A percentile compares a stretch with the other conserved stretches of the same genome.
Evolutionary conservation across 495 filamentous ascomycete genomes (phyloP).

Genomic region (Aspergillus conjunctus): DNA sequence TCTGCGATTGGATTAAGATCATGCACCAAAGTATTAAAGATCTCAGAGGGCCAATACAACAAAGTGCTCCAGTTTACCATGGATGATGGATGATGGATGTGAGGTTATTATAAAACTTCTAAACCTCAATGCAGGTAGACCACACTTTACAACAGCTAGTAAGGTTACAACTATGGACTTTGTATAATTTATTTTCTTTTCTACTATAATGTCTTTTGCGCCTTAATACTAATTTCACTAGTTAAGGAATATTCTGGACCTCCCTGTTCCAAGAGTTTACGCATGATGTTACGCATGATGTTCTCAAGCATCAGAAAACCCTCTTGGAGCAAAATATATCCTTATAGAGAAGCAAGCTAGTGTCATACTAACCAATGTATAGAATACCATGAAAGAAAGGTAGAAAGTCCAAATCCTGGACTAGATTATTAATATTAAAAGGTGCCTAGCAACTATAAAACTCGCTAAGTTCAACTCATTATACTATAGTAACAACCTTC

Average conservation of each 20-base stretch:
- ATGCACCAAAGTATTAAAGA: slow-evolving; percentile 30
- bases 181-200: slow-evolving; percentile 27
- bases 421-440: slow-evolving; percentile 34
- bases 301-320: slow-evolving; percentile 30
- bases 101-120: slow-evolving; percentile 38
- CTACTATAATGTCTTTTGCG: slow-evolving; percentile 9
- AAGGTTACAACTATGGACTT: slow-evolving; percentile 49
- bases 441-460: slow-evolving; percentile 24
- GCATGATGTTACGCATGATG: too few relatives aligned
- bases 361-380: slow-evolving; percentile 27
- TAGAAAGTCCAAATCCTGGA: slow-evolving; percentile 30
- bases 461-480: slow-evolving; percentile 30
- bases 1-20: slow-evolving; percentile 26
- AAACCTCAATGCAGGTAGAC: slow-evolving; percentile 40
- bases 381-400: slow-evolving; percentile 28
- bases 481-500: slow-evolving; percentile 31
- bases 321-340: slow-evolving; percentile 38
- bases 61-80: slow-evolving; percentile 40
- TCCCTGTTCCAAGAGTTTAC: slow-evolving; percentile 36
- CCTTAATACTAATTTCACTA: slow-evolving; percentile 24
- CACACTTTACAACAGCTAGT: slow-evolving; percentile 39
- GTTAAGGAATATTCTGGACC: slow-evolving; percentile 26
- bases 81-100: slow-evolving; percentile 40
- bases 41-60: slow-evolving; percentile 43
- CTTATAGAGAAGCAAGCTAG: slow-evolving; percentile 36